phyloP scores from a whole-genome alignment of 1,139 yeast species.

The Sugiyamaella pinicola region DNA sequence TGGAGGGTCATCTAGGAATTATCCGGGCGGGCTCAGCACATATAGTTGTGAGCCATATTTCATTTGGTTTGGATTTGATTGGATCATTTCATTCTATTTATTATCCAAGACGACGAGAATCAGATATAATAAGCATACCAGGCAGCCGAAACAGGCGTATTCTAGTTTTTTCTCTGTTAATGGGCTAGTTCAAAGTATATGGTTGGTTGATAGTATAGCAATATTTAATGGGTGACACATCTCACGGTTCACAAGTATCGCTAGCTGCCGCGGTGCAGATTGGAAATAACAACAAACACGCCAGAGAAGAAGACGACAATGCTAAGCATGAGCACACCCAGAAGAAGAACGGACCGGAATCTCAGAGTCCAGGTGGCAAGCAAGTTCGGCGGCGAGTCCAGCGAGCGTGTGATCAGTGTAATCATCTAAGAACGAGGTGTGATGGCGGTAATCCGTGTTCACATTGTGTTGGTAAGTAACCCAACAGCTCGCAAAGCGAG shows the following conservation, averaged over 20 bases:
- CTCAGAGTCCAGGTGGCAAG: conserved; percentile 4
- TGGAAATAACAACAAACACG: conserved; percentile 5
- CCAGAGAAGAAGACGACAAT: conserved; percentile 6
- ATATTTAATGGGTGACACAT: conserved; percentile 14
- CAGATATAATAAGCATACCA: not conserved
- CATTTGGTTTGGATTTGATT: not conserved
- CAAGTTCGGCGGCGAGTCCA: conserved; percentile 32
- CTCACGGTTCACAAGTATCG: conserved; percentile 10
- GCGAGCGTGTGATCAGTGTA: conserved; percentile 49
- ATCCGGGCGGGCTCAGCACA: too few species aligned
- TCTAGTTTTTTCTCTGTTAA: not conserved
- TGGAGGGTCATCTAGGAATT: too few species aligned
- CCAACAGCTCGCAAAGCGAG: conserved; percentile 7
- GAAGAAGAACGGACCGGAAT: not conserved
- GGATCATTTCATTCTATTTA: not conserved
- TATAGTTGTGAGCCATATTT: too few species aligned
- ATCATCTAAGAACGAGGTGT: conserved; percentile 46
- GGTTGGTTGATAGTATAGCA: not conserved
- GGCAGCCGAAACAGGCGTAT: not conserved
- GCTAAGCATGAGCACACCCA: not conserved
- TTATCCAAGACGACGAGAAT: too few species aligned
- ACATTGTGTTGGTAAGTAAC: conserved; percentile 40
- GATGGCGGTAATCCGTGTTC: conserved; percentile 47
- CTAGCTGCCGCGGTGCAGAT: conserved; percentile 13
- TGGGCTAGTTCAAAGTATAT: not conserved